Evolutionary conservation across 306 rosid species (phyloP).

Genomic region (Albizia julibrissin): DNA sequence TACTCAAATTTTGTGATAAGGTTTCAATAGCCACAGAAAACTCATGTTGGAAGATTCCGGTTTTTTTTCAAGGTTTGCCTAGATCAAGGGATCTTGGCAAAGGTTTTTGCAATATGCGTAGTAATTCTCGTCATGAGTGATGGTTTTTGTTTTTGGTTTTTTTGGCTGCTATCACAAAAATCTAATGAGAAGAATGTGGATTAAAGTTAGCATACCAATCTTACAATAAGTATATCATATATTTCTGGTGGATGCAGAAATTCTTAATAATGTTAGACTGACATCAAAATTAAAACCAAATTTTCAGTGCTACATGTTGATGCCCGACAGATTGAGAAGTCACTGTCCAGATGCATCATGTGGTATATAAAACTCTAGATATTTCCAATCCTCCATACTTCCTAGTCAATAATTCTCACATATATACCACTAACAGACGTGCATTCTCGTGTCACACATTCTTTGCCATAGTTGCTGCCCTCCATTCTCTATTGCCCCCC

Average conservation of each 20-base stretch:
- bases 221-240: background rate
- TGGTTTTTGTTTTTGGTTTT: background rate
- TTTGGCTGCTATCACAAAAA: background rate
- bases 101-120: background rate
- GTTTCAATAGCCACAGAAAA: background rate
- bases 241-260: background rate
- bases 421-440: background rate
- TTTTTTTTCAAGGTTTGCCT: constrained; percentile 5
- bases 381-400: background rate
- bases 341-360: background rate
- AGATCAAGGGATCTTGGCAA: constrained; percentile 11
- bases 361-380: background rate
- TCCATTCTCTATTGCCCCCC: background rate
- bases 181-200: background rate
- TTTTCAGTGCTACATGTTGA: background rate
- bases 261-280: background rate
- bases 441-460: background rate
- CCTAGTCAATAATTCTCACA: background rate
- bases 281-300: background rate
- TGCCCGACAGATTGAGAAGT: background rate
- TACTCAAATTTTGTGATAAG: background rate
- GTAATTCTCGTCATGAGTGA: background rate
- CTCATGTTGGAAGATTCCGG: background rate
- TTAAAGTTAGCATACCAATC: background rate
- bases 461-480: background rate